Evolutionary conservation across 2,329 filamentous ascomycete species (phyloP), one percentile per base, ranked within the genome.

Genomic region (Grosmannia huntii): DNA sequence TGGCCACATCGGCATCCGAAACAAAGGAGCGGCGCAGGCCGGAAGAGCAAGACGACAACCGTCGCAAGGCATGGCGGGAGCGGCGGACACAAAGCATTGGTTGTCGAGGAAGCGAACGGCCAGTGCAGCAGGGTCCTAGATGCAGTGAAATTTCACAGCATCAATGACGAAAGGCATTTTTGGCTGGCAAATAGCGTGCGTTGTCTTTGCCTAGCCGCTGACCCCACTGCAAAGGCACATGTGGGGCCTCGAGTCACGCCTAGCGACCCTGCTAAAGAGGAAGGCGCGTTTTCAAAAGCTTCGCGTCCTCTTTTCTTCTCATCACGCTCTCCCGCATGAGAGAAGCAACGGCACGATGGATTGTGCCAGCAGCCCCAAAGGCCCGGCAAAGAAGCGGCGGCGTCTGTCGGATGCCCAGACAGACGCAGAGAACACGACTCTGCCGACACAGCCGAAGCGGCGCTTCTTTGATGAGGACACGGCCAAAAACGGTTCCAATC

Each of bases 1-100:
- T 75, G 44, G 73, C 72, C 54, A 82, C 69, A 48, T 83, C 79
- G 28, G 73, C 71, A 38, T 79, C 74, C 2, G 77, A 79, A 57
- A 75, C 72, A 56, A 78, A 76, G 59, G 69, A 69, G 57, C 78
- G 74, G 53, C 70, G 52, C 25, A 49, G 38, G 28, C 27, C 41
- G 25, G 53, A 33, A 48, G 33, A 48, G 44, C 12, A 41, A 9
- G 46, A 53, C 57, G 59, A 53, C 44, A 57, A 69, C 68, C 69
- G 68, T 62, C 66, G 68, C 58, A 76, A 68, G 68, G 69, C 69
- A 68, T 70, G 66, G 65, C 70, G 66, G 58, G 70, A 53, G 57
- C 68, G 59, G 61, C 66, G 69, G 61, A 69, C 66, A 52, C 70
- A 70, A 67, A 70, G 68, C 76, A 78, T 78, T 55, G 60, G 38